Evolutionary conservation across 176 grass and related monocot species (phyloP), one percentile per base, ranked within the genome.

Genomic region (Tillandsia leiboldiana): DNA sequence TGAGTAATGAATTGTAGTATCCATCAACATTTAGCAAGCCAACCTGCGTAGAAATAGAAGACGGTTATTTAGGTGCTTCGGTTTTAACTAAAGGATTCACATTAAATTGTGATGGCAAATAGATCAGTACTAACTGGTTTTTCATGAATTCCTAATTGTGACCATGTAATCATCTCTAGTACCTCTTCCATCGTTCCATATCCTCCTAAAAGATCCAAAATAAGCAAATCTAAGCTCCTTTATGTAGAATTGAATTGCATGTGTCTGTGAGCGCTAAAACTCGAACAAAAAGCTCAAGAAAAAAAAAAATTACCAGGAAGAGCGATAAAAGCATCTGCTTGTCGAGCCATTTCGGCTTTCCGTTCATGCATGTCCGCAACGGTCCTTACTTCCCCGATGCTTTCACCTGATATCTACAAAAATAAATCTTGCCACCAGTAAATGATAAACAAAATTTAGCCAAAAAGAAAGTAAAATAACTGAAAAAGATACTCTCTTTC

Each of bases 151-250:
- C 93, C 93, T 10, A 97, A 82, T 69, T 97, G 93, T 65, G 93
- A 87, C 93, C 93, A 97, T 77, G 93, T 90, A 61, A 92, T 97
- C 93, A 97, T 97, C 89, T 97, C 89, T 77, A 97, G 62, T 70
- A 97, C 71, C 74, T 92, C 89, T 68, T 97, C 94, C 94, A 97
- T 97, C 68, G 94, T 97, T 77, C 94, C 94, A 78, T 92, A 97
- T 51, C 92, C 92, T 73, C 92, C 92, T 96, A 75, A 58, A 49
- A 65, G 66, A 69, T 33, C 51, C 58, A 75, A 22, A 81, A 67
- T 78, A 22, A 70, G 56, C 71, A 51, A 78, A 78, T 42, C 10
- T 75, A 63, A 76, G 22, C 47, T 61, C 4, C 13, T 61, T 61
- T 61, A 10, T 20, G 22, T 23, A n/a, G 10, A 23, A 61, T 20